Evolutionary conservation across 169 alveolate genomes (phyloP).

Genomic region (Eimeria brunetti): DNA sequence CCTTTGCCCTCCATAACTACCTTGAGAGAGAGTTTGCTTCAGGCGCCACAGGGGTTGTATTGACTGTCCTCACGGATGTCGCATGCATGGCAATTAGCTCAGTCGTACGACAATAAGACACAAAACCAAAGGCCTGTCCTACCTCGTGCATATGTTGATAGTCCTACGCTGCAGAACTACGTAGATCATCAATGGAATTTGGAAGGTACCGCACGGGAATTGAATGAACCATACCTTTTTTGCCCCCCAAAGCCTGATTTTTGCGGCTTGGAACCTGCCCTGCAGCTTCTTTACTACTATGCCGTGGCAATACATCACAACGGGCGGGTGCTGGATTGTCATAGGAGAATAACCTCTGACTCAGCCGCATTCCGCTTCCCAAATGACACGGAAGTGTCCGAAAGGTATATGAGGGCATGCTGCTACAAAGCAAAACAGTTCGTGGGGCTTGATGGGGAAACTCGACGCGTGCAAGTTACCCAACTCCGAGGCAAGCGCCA

Average conservation of each 20-base stretch:
- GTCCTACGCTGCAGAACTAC: neutral
- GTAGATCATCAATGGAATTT: neutral
- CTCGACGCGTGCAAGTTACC: conserved; percentile 71
- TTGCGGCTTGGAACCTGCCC: neutral
- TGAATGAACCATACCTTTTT: neutral
- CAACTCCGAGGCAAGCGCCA: conserved; percentile 48
- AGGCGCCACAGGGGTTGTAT: conserved; percentile 29
- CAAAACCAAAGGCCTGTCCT: neutral
- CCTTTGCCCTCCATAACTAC: conserved; percentile 55
- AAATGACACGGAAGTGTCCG: conserved; percentile 76
- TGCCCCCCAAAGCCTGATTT: neutral
- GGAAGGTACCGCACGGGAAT: neutral
- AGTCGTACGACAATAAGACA: conserved; percentile 14
- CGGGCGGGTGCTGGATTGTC: conserved; percentile 76
- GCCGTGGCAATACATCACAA: conserved; percentile 61
- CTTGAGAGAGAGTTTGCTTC: conserved; percentile 32
- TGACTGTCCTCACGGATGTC: conserved; percentile 28
- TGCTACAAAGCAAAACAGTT: conserved; percentile 77
- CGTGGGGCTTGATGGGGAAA: conserved; percentile 71
- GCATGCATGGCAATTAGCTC: conserved; percentile 49
- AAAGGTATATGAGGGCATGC: conserved; percentile 66
- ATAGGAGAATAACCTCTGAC: conserved; percentile 68
- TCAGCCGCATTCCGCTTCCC: conserved; percentile 74
- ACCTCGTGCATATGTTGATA: neutral
- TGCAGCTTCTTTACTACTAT: conserved; percentile 72